phyloP scores from a whole-genome alignment of 2,329 filamentous ascomycete species.

The Aspergillus transmontanensis region DNA sequence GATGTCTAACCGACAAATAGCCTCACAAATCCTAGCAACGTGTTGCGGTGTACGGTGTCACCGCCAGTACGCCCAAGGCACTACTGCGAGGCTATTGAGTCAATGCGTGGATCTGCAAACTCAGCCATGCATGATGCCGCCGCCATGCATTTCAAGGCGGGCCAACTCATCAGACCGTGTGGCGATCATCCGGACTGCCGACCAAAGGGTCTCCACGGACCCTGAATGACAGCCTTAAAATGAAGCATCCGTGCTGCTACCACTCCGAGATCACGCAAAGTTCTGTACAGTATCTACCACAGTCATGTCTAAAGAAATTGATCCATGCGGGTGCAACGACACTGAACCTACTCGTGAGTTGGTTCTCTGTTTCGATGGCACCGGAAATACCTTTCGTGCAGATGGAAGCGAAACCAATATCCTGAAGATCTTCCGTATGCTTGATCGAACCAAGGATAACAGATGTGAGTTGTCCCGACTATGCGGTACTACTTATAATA shows the following conservation, averaged over 20 bases:
- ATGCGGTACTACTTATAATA: neutral
- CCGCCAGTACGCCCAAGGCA: constrained; percentile 8
- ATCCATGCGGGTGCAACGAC: neutral
- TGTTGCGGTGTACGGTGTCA: constrained; percentile 7
- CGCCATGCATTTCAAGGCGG: neutral
- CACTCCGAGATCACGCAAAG: neutral
- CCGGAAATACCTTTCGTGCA: constrained; percentile 42
- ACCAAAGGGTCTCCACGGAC: neutral
- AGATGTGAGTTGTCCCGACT: constrained; percentile 14
- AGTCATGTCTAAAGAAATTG: neutral
- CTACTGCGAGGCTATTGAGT: constrained; percentile 11
- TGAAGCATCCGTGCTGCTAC: neutral
- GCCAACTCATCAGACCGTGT: neutral
- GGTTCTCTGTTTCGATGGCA: constrained; percentile 45
- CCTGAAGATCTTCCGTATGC: constrained; percentile 45
- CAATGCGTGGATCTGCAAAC: constrained; percentile 8
- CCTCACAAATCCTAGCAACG: neutral
- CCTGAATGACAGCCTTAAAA: neutral
- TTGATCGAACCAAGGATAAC: constrained; percentile 32
- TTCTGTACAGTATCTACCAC: neutral
- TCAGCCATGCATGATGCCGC: constrained; percentile 1
- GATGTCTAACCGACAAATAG: neutral
- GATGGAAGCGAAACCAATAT: constrained; percentile 47
- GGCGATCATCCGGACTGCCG: neutral
- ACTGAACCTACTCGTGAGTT: constrained; percentile 17